Evolutionary conservation across 495 filamentous ascomycete species (phyloP), one percentile per base, ranked within the genome.

Genomic region (Aspergillus cavernicola): DNA sequence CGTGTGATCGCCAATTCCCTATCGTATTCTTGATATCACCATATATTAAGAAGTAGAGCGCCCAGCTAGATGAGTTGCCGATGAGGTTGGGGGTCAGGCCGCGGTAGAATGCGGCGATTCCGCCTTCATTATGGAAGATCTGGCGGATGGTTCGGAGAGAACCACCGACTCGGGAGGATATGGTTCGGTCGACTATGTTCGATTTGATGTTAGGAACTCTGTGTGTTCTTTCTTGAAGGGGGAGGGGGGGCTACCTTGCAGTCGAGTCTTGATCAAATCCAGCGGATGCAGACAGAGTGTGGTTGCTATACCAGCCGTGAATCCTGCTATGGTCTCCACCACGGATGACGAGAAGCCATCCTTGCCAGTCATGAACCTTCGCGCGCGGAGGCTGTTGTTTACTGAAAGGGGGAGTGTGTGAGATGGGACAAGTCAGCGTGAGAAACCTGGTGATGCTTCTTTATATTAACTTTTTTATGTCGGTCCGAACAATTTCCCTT

Each of bases 221-320:
- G 10, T 33, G 10, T 4, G 24, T 7, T 6, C 20, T 12, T 29
- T 46, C 1, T 4, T n/a, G 1, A 43, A 9, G 53, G 6, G 9
- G 0, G 28, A 8, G 19, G 22, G 7, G 4, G 7, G 39, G 61
- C 53, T 63, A 92, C 91, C 81, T 73, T 99, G 93, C 59, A 99
- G 82, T 52, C 93, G 86, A 33, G 91, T 97, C 74, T 99, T 99
- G 62, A 97, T 80, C 52, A 97, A 81, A 71, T 99, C 93, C 45
- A 99, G 78, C 16, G 93, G 93, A 73, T 78, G 74, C 24, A 76
- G 51, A 45, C 61, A 71, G 22, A 97, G 78, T 26, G 93, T 96
- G 15, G 90, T 85, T 56, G 88, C 82, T 56, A 90, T 77, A 35
- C 93, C 93, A 48, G 92, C 92, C 44, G 85, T 85, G 67, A 98